phyloP scores from a whole-genome alignment of 2,329 filamentous ascomycete genomes.

The Aspergillus niger region DNA sequence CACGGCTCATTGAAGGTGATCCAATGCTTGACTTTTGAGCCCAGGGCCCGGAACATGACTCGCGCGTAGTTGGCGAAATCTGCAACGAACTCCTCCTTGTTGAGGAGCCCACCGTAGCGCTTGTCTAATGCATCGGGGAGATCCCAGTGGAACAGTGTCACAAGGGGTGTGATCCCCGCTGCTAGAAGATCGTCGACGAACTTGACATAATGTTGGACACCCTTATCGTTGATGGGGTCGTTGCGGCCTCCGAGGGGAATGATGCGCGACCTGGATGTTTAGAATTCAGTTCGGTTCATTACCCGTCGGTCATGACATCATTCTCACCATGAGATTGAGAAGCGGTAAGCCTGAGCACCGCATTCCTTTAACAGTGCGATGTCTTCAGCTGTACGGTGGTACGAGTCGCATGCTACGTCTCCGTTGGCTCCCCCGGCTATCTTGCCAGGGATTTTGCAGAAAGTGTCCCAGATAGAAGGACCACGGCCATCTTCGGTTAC shows the following conservation, averaged over 20 bases:
- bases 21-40: slow-evolving; percentile 79
- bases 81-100: slow-evolving; percentile 77
- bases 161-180: slow-evolving; percentile 75
- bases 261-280: slow-evolving; percentile 61
- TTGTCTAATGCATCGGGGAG: slow-evolving; percentile 75
- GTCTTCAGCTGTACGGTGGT: slow-evolving; percentile 76
- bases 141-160: slow-evolving; percentile 89
- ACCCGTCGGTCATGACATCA: not conserved
- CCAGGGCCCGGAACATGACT: slow-evolving; percentile 71
- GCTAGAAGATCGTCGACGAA: slow-evolving; percentile 76
- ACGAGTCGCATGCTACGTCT: slow-evolving; percentile 80
- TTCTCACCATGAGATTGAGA: slow-evolving; percentile 71
- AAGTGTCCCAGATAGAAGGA: slow-evolving; percentile 88
- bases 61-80: slow-evolving; percentile 81
- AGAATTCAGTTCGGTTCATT: not conserved
- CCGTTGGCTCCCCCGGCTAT: slow-evolving; percentile 77
- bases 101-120: slow-evolving; percentile 78
- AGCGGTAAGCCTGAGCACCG: slow-evolving; percentile 75
- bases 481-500: slow-evolving; percentile 73
- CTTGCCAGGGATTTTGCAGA: slow-evolving; percentile 77
- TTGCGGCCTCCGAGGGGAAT: slow-evolving; percentile 82
- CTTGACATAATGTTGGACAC: slow-evolving; percentile 74
- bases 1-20: slow-evolving; percentile 91
- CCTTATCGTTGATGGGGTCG: slow-evolving; percentile 77
- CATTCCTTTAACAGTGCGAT: slow-evolving; percentile 74